Evolutionary conservation across 495 filamentous ascomycete genomes (phyloP), one percentile per base, ranked within the genome.

Genomic region (Diplogelasinospora grovesii): DNA sequence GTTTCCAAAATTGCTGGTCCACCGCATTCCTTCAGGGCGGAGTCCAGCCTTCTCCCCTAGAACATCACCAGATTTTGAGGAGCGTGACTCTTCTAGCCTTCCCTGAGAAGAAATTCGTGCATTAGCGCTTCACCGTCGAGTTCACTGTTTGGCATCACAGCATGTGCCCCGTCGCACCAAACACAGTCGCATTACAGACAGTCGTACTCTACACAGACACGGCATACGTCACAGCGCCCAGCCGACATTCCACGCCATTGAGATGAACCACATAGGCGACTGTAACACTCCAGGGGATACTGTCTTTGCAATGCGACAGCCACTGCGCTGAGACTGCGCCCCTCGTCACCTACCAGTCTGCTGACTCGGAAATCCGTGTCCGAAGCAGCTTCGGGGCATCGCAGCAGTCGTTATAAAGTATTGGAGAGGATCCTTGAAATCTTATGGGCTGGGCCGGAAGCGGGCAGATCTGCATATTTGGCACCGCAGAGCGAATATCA

Each of bases 221-320:
- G 7, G 18, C 21, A 15, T 20, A 40, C 32, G 36, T 51, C 46
- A 26, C 43, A 45, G 19, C 37, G 22, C 15, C 37, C 27, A 26
- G 31, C 24, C 38, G 39, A 39, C 32, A 44, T 46, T 44, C 30
- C 21, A 39, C 43, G 49, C 49, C 41, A 48, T 33, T 48, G 52
- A 32, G 39, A 52, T 51, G 47, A 49, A 46, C 21, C 39, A 39
- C 42, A 50, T 48, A 54, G 43, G 36, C 56, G 47, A 54, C 37
- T 59, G 53, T 24, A 43, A 57, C 56, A 27, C 47, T 44, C 35
- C 48, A 37, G 44, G 26, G 30, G 41, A 43, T 16, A 36, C 29
- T 36, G 24, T 15, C 27, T 41, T 23, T 45, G 28, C 32, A 27
- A 34, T 43, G 35, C 22, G n/a, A 22, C 38, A 25, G 35, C 31